Base-by-base conservation (phyloP, 257 asterid genomes). In the Knoxia roxburghii region DNA sequence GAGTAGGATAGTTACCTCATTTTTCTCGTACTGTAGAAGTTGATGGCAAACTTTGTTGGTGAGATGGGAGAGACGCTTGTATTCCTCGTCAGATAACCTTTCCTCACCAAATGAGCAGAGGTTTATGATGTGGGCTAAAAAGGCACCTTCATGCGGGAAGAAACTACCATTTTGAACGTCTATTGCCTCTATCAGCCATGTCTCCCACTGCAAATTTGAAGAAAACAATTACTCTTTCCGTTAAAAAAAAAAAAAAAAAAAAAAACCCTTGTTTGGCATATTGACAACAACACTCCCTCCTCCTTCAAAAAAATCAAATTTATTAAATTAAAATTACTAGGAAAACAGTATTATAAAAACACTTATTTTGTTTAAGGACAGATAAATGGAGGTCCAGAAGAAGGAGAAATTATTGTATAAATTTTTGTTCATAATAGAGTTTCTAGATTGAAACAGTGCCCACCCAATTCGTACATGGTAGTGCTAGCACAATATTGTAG, bases 81-180 rank as follows among this genome's bases (percentile, higher is more conserved):
- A 63, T 0, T 63, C 40, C 3, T 43, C 68, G 3, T 63, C 55
- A 26, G 15, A 3, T 54, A 13, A 24, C 2, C 24, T 3, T 20
- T 26, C 9, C 9, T 43, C 68, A 17, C 2, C 27, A 20, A 17
- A 0, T 7, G 11, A 7, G 23, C 62, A 56, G 30, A 56, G 62
- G 41, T 56, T 56, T 56, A 56, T 3, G 13, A 56, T 29, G 9
- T 15, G 23, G 41, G 62, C 62, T 56, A 56, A 29, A 56, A 56
- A 30, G 29, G 62, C 62, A 56, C 62, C 62, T 56, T 56, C 62
- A 56, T 29, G 7, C 15, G 40, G 62, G 10, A 56, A 43, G n/a
- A n/a, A n/a, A 12, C 17, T 43, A 14, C 49, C 41, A 17, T 56
- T n/a, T 56, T 14, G 35, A 43, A 14, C 20, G 4, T 29, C 62